A percentile compares a stretch with the other conserved stretches of the same genome.
Evolutionary conservation across 176 grass and related monocot genomes (phyloP).

Genomic region (Rhynchospora tenuis): DNA sequence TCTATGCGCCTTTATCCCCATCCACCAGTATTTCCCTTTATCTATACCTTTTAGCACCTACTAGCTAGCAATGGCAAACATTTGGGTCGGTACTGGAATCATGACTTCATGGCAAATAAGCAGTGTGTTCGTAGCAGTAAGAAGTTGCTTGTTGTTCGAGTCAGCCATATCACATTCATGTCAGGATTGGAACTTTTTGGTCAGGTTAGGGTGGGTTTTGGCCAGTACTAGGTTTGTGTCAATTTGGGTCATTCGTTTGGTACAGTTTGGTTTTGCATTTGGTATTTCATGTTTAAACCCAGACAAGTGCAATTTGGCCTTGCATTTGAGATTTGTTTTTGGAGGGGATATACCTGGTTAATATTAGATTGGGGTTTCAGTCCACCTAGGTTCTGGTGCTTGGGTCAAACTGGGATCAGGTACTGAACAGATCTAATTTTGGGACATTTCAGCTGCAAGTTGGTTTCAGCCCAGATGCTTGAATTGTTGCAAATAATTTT

Average conservation of each 20-base stretch:
- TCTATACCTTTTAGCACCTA: slow-evolving; percentile 11
- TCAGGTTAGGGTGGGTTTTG: background rate
- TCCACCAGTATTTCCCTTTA: slow-evolving; percentile 65
- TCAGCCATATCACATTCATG: background rate
- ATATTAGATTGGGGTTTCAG: background rate
- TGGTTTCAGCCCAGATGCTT: background rate
- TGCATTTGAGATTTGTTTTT: background rate
- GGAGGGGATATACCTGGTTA: too few relatives aligned
- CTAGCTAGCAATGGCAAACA: slow-evolving; percentile 15
- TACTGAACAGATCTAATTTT: background rate
- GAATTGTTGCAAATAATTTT: background rate
- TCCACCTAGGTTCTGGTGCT: background rate
- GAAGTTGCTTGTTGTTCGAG: background rate
- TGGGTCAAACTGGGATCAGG: background rate
- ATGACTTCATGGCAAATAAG: slow-evolving; percentile 7
- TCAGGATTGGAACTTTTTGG: background rate
- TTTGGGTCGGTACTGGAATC: slow-evolving; percentile 21
- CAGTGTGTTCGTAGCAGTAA: background rate
- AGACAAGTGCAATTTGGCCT: background rate
- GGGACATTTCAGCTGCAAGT: background rate
- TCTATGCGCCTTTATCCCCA: slow-evolving; percentile 99
- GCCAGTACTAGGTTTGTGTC: background rate
- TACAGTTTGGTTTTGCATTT: background rate
- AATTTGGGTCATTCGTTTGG: background rate
- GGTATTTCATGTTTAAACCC: background rate